Base-by-base conservation (phyloP, 768 basidiomycete genomes). In the Boletus pseudopeckii region DNA sequence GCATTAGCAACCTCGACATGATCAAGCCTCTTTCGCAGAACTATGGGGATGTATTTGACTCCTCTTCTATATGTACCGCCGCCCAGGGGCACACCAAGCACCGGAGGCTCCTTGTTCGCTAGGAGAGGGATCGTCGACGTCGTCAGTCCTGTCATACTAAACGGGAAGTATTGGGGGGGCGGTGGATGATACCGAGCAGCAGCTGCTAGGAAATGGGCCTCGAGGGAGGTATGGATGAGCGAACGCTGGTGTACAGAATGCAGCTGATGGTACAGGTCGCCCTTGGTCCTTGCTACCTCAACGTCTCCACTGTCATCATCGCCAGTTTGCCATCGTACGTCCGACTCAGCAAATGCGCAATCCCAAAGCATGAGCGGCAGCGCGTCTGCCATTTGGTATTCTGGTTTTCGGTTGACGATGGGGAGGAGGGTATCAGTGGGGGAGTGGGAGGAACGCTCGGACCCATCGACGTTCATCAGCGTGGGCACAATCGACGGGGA, bases 331-430 rank as follows among this genome's bases (percentile, higher is more conserved):
- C 96, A 98, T 50, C 76, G 73, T 8, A 95, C 77, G 37, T 84
- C 82, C 17, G 72, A 74, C 26, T 80, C 79, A 32, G 77, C 72
- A 69, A 92, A 98, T 1, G 77, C 83, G 64, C 93, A 95, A 24
- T 91, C 86, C 89, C 93, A 96, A 14, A 98, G 82, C 71, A 98
- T 80, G 37, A 99, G 81, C 1, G 96, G 95, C 0, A 97, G 77
- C 1, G 83, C 87, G 59, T 95, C 89, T 7, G 94, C 93, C 90
- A 98, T 98, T 61, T 89, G 86, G 67, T 98, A 98, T 45, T 84
- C 82, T 3, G 96, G 96, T 67, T 94, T 95, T 47, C 80, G 70
- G 52, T 82, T 76, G 26, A 92, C 79, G 15, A 84, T 66, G 36
- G 80, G 72, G 13, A 77, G 71, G 71, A 74, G 52, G 58, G 59